A percentile compares a stretch with the other conserved stretches of the same genome.
Evolutionary conservation across 1,284 basidiomycete genomes (phyloP).

Genomic region (Cerioporus squamosus): DNA sequence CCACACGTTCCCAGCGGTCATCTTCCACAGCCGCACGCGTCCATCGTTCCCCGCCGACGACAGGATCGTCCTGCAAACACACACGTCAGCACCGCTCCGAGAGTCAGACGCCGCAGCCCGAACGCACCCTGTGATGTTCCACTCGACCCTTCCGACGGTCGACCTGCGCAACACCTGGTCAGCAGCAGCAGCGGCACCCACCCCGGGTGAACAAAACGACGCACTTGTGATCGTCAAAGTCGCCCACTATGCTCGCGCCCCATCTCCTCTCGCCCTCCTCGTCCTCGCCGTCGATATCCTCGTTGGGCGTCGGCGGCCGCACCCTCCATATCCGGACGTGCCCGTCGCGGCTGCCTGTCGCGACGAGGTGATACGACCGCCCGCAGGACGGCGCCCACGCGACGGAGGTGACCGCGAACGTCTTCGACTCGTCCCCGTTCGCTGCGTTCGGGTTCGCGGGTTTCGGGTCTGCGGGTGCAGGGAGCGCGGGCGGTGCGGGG

Average conservation of each 20-base stretch:
- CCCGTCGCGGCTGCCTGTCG: constrained; percentile 86
- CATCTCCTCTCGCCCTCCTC: constrained; percentile 52
- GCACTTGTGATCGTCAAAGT: constrained; percentile 85
- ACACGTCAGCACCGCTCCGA: background rate
- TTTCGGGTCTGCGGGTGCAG: constrained; percentile 6
- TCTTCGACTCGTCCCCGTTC: constrained; percentile 40
- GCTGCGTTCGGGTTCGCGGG: background rate
- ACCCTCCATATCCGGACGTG: constrained; percentile 88
- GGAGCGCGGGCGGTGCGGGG: constrained; percentile 30
- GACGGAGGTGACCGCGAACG: constrained; percentile 75
- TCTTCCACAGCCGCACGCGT: constrained; percentile 87
- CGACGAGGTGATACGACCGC: constrained; percentile 89
- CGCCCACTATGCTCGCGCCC: constrained; percentile 77
- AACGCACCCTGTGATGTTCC: constrained; percentile 85
- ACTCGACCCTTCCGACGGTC: constrained; percentile 74
- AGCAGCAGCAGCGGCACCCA: too few relatives aligned
- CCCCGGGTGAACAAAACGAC: constrained; percentile 16
- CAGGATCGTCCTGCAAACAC: constrained; percentile 75
- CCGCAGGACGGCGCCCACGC: constrained; percentile 94
- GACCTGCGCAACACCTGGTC: background rate
- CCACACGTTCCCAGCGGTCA: constrained; percentile 76
- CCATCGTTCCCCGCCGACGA: constrained; percentile 92
- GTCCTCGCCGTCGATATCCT: constrained; percentile 37
- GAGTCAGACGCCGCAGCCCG: constrained; percentile 16
- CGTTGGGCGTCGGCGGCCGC: constrained; percentile 50